These are phyloP conservation scores for Bifiguratus adelaidae DNA, from an alignment of 192 early-diverging fungal genomes.

Conservation along the genomic window DNA sequence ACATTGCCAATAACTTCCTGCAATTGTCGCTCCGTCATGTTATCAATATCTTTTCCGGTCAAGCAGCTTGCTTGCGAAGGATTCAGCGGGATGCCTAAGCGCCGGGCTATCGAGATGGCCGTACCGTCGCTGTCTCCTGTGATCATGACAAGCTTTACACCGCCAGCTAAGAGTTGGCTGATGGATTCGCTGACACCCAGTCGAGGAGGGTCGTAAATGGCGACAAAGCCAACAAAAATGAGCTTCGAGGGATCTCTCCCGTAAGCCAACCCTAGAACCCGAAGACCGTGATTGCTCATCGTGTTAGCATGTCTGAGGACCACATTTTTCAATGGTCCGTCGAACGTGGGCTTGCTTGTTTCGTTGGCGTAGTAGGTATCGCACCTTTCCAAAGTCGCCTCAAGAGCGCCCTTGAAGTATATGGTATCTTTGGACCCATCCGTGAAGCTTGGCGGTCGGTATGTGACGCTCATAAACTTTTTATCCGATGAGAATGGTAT, in stretches of 20 bases:
- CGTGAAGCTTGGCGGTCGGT: constrained; percentile 14
- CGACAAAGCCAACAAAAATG: constrained; percentile 75
- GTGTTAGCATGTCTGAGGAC: constrained; percentile 48
- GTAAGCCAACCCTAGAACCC: constrained; percentile 78
- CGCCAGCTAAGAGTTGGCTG: constrained; percentile 54
- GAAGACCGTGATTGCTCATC: constrained; percentile 68
- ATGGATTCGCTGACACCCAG: constrained; percentile 68
- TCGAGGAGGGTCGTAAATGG: constrained; percentile 90
- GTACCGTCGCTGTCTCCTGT: constrained; percentile 94
- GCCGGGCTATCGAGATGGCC: constrained; percentile 78
- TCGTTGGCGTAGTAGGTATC: constrained; percentile 44
- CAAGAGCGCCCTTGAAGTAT: constrained; percentile 84
- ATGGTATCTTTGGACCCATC: constrained; percentile 1
- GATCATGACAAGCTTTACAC: constrained; percentile 93
- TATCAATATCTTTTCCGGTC: constrained; percentile 61
- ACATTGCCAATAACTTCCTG: constrained; percentile 47
- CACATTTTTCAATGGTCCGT: constrained; percentile 38
- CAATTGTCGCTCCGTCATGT: constrained; percentile 50
- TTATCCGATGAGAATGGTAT: constrained; percentile 87
- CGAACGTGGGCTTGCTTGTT: constrained; percentile 37
- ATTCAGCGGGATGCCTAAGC: constrained; percentile 72
- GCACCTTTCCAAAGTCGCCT: constrained; percentile 68
- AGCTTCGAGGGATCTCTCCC: constrained; percentile 42
- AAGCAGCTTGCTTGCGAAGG: constrained; percentile 47
- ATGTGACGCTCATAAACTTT: constrained; percentile 86